Conservation (phyloP, 1,284 basidiomycete genomes). For the Tilletia setariae region DNA sequence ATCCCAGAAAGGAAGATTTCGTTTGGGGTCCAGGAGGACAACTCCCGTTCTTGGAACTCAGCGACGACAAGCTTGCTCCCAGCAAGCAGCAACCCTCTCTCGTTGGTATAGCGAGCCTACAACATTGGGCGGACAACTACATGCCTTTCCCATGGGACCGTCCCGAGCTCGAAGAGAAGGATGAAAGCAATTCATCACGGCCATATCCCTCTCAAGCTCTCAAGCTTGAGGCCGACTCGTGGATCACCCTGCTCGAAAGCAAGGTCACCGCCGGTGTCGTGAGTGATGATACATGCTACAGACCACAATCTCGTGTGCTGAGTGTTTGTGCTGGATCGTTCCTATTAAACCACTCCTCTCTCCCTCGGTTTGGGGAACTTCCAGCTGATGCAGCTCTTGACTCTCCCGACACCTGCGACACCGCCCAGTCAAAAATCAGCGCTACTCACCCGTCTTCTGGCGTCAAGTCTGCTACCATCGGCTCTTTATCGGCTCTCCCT, state of each 20-base stretch:
- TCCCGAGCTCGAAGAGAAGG: conserved; percentile 32
- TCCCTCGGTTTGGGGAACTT: conserved; percentile 11
- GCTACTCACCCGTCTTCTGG: conserved; percentile 11
- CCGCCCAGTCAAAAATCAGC: background rate
- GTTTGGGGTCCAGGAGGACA: conserved; percentile 38
- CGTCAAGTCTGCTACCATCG: background rate
- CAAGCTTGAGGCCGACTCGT: conserved; percentile 28
- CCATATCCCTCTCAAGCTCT: conserved; percentile 15
- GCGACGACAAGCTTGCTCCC: background rate
- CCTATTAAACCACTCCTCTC: conserved; percentile 21
- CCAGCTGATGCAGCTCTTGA: conserved; percentile 18
- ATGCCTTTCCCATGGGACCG: conserved; percentile 25
- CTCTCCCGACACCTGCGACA: conserved; percentile 23
- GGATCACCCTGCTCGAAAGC: conserved; percentile 28
- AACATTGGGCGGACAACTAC: conserved; percentile 35
- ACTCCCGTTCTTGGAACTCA: conserved; percentile 36
- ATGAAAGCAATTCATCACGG: background rate
- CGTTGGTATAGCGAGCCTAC: conserved; percentile 22
- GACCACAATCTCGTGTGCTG: too few relatives aligned
- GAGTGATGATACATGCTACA: background rate
- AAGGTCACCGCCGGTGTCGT: conserved; percentile 32
- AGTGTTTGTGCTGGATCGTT: background rate
- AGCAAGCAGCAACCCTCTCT: background rate
- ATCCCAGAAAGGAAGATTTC: conserved; percentile 24
- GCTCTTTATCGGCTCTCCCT: conserved; percentile 18